Percentiles rank a stretch among this genome's conserved stretches.
These are phyloP conservation scores for Tulasnella calospora DNA, from an alignment of 768 basidiomycete genomes.

Conservation along the genomic window DNA sequence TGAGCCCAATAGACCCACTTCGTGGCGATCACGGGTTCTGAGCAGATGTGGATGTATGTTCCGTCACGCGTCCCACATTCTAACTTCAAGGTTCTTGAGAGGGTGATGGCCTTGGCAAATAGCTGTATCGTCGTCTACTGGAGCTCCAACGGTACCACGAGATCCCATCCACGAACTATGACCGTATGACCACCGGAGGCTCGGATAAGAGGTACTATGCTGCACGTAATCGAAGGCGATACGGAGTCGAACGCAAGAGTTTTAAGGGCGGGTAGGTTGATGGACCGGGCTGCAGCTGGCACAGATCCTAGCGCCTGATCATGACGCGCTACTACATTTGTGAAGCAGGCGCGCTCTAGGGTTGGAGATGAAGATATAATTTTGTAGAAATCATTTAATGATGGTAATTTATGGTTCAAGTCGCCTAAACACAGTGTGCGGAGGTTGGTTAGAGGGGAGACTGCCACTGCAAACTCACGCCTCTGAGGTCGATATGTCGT, in stretches of 20 bases:
- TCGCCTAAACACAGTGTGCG: background rate
- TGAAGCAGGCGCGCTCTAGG: background rate
- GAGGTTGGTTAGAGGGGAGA: background rate
- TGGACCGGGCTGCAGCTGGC: background rate
- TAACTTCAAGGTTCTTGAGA: background rate
- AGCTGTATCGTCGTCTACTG: background rate
- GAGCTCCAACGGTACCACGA: too few relatives aligned
- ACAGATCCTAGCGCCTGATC: background rate
- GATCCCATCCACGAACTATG: too few relatives aligned
- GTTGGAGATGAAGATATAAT: background rate
- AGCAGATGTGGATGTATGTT: background rate
- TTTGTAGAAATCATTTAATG: background rate
- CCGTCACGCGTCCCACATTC: background rate
- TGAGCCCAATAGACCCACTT: background rate
- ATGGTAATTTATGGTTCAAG: background rate
- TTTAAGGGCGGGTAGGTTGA: background rate
- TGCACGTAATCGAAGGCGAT: background rate
- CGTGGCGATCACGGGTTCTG: background rate
- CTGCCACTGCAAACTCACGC: background rate
- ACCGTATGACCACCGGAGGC: background rate
- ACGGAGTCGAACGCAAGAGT: background rate
- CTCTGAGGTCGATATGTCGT: background rate
- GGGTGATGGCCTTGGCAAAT: background rate
- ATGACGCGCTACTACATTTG: rapidly evolving
- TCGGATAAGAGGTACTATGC: background rate